Evolutionary conservation across 352 stramenopile genomes (phyloP), one percentile per base, ranked within the genome.

Genomic region (Pythium apleroticum): DNA sequence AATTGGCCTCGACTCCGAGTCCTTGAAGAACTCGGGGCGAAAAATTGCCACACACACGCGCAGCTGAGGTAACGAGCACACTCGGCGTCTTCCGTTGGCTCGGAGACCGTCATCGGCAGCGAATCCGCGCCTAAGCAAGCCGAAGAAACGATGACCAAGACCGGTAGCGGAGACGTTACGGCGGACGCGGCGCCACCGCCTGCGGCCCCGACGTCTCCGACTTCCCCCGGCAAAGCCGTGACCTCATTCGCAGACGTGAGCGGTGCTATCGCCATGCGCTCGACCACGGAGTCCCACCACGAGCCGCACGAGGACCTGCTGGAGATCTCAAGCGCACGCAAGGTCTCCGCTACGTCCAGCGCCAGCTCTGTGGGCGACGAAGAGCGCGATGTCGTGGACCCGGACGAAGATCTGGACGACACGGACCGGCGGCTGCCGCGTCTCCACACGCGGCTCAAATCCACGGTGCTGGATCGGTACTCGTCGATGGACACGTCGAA

Each of bases 401-500:
- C 49, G 11, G 14, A 52, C 27, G 37, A 45, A 24, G 35, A 52
- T 14, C 31, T 58, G 9, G 58, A 43, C 8, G 58, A 65, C 33
- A 20, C 28, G 28, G 28, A 49, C 9, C 41, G 28, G 46, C 28
- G 52, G 11, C 52, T 65, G 8, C 58, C 58, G 27, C 48, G 49
- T 10, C 48, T 65, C 24, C 58, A 65, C 49, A 58, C 59, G 27
- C 59, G 59, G 2, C 39, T 64, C 24, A 71, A 69, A 31, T 73
- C 72, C 25, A 65, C 57, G 1, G 41, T 46, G 57, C 25, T 62
- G 7, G 72, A 78, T 24, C 65, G 72, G 10, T 83, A 69, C 30
- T 78, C 66, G 56, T 78, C 77, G 25, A 50, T 90, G 52, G 69
- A 80, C 39, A 59, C 78, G 0, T 72, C 70, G 0, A 84, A 86